Percentiles rank a stretch among this genome's conserved stretches.
These are phyloP conservation scores for Chenopodium quinoa DNA, from an alignment of 148 eudicot genomes.

Conservation along the genomic window DNA sequence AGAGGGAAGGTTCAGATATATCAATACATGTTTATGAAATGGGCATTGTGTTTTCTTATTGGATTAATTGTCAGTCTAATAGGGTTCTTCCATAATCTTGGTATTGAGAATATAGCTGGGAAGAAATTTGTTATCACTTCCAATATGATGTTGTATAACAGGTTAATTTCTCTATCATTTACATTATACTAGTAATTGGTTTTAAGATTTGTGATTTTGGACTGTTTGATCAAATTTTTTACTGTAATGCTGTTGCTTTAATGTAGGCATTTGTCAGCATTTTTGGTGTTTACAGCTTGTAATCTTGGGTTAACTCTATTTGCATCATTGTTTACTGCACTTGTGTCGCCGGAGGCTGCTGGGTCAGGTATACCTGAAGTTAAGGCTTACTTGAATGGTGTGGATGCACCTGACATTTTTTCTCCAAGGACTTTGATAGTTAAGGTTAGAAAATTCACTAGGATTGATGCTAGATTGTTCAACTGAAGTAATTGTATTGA, in stretches of 20 bases:
- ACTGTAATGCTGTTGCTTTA: conserved; percentile 3
- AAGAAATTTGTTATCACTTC: conserved; percentile 86
- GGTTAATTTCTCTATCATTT: conserved; percentile 31
- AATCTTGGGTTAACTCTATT: conserved; percentile 76
- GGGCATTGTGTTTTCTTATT: conserved; percentile 70
- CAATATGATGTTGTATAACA: conserved; percentile 59
- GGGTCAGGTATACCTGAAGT: conserved; percentile 98
- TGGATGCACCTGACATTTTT: conserved; percentile 83
- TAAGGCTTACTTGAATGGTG: conserved; percentile 96
- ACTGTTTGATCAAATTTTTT: not conserved
- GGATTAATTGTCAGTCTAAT: conserved; percentile 66
- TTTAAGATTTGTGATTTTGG: not conserved
- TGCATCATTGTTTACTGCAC: conserved; percentile 64
- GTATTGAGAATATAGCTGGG: conserved; percentile 86
- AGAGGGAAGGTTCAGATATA: conserved; percentile 52
- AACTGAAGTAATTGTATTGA: not conserved
- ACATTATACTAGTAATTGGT: not conserved
- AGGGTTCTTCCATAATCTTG: conserved; percentile 71
- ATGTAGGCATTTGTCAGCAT: conserved; percentile 62
- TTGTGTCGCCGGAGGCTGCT: conserved; percentile 81
- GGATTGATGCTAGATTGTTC: not conserved
- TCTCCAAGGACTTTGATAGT: conserved; percentile 66
- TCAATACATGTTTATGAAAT: conserved; percentile 75
- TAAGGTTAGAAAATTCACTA: conserved; percentile 49
- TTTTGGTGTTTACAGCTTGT: conserved; percentile 58